phyloP scores from a whole-genome alignment of 805 yeast genomes.

The Candida nitratophila region DNA sequence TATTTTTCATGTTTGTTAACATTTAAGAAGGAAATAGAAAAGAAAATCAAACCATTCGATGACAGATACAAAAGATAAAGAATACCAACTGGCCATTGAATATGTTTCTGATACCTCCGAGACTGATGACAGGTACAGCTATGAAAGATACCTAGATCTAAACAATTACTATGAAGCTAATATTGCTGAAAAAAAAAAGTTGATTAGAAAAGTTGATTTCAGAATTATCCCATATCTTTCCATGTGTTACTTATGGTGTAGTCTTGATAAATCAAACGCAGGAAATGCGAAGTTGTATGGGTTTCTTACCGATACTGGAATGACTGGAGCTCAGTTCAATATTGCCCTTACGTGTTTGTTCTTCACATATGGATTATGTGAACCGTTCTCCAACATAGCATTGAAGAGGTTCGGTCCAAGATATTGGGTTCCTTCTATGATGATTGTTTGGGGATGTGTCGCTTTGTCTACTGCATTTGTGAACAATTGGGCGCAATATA shows the following conservation, averaged over 20 bases:
- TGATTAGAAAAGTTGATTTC: conserved; percentile 19
- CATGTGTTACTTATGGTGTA: conserved; percentile 21
- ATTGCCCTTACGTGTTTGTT: conserved; percentile 34
- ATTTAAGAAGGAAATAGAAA: background rate
- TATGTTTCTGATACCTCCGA: conserved; percentile 3
- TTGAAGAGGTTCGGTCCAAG: conserved; percentile 32
- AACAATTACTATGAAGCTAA: conserved; percentile 12
- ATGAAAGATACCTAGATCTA: conserved; percentile 8
- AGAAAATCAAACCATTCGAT: conserved; percentile 2
- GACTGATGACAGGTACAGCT: conserved; percentile 4
- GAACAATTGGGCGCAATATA: conserved; percentile 7
- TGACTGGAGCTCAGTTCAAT: conserved; percentile 32
- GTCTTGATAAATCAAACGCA: conserved; percentile 28
- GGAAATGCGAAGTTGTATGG: conserved; percentile 28
- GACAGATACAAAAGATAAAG: conserved; percentile 2
- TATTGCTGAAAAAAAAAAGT: conserved; percentile 13
- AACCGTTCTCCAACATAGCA: conserved; percentile 30
- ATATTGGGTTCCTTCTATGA: conserved; percentile 27
- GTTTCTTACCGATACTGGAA: conserved; percentile 18
- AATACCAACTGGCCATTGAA: background rate
- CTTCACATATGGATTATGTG: conserved; percentile 33
- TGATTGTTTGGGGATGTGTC: conserved; percentile 32
- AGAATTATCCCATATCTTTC: conserved; percentile 20
- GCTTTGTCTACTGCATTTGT: conserved; percentile 28
- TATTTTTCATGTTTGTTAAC: background rate